phyloP scores from a whole-genome alignment of 2,329 filamentous ascomycete genomes.

The Fusarium foetens region DNA sequence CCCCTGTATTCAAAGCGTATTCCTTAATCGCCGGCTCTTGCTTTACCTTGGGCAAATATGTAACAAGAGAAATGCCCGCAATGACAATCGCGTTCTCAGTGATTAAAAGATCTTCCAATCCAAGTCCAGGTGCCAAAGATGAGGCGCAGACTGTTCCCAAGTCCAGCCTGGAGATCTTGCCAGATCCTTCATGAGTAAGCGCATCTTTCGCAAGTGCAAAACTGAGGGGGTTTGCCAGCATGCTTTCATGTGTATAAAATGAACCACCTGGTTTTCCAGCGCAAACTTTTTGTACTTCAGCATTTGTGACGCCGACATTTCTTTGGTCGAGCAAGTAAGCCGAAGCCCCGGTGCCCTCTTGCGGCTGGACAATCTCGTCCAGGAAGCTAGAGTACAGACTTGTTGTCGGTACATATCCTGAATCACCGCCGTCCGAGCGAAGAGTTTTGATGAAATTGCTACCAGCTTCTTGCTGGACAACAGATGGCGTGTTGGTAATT shows the following conservation, averaged over 20 bases:
- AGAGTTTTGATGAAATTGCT: conserved; percentile 5
- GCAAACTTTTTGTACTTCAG: background rate
- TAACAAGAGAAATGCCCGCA: background rate
- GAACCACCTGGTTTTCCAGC: background rate
- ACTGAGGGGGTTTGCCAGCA: background rate
- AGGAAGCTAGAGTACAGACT: conserved; percentile 15
- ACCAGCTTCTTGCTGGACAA: conserved; percentile 4
- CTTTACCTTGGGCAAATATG: background rate
- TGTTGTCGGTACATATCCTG: conserved; percentile 2
- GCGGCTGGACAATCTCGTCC: conserved; percentile 11
- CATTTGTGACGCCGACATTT: background rate
- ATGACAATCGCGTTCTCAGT: background rate
- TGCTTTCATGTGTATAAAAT: conserved; percentile 14
- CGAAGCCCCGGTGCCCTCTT: background rate
- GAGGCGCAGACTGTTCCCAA: background rate
- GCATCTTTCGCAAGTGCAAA: conserved; percentile 13
- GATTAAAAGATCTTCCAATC: background rate
- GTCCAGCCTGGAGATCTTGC: background rate
- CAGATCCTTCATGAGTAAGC: background rate
- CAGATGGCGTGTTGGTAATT: background rate
- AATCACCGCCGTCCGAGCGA: conserved; percentile 3
- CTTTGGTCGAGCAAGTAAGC: conserved; percentile 4
- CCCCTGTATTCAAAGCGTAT: background rate
- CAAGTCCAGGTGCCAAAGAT: background rate
- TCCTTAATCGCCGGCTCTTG: background rate